A percentile compares a stretch with the other conserved stretches of the same genome.
Conservation (phyloP, 2,329 filamentous ascomycete genomes). For the Sporothrix brunneoviolacea region DNA sequence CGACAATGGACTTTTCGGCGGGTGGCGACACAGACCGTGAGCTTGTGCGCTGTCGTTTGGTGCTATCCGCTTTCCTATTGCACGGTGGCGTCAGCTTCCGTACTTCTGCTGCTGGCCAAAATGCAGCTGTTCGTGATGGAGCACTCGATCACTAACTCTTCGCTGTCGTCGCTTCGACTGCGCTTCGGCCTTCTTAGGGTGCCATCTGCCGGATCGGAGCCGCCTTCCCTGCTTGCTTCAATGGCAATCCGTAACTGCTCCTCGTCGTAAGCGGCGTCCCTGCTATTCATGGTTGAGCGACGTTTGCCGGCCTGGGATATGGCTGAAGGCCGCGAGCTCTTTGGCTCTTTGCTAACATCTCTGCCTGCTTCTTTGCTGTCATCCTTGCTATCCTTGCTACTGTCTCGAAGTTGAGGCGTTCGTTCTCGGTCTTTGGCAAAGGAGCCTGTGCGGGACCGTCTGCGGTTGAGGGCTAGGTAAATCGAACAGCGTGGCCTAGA, state of each 20-base stretch:
- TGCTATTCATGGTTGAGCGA: constrained; percentile 94
- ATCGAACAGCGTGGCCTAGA: constrained; percentile 59
- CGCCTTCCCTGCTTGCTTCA: constrained; percentile 88
- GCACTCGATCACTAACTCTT: constrained; percentile 81
- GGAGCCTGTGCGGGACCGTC: constrained; percentile 57
- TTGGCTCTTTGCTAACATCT: constrained; percentile 11
- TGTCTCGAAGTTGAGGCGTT: constrained; percentile 46
- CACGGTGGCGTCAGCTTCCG: constrained; percentile 7
- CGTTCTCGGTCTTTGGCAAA: constrained; percentile 55
- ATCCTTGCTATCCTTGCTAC: constrained; percentile 49
- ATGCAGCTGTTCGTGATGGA: constrained; percentile 1
- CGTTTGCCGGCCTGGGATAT: constrained; percentile 63
- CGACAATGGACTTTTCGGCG: constrained; percentile 40
- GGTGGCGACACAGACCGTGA: constrained; percentile 64
- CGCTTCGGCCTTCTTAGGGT: constrained; percentile 65
- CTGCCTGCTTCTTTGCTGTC: constrained; percentile 2
- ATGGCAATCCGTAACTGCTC: constrained; percentile 87
- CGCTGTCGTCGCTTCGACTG: constrained; percentile 81
- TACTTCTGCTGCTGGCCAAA: too few relatives aligned
- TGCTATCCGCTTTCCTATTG: constrained; percentile 59
- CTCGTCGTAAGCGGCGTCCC: constrained; percentile 91
- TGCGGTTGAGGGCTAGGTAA: constrained; percentile 54
- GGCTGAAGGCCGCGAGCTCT: constrained; percentile 41
- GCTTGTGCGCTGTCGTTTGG: constrained; percentile 77
- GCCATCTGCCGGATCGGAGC: constrained; percentile 44